A percentile compares a stretch with the other conserved stretches of the same genome.
These are phyloP conservation scores for Wickerhamiella occidentalis DNA, from an alignment of 805 yeast genomes.

Conservation along the genomic window DNA sequence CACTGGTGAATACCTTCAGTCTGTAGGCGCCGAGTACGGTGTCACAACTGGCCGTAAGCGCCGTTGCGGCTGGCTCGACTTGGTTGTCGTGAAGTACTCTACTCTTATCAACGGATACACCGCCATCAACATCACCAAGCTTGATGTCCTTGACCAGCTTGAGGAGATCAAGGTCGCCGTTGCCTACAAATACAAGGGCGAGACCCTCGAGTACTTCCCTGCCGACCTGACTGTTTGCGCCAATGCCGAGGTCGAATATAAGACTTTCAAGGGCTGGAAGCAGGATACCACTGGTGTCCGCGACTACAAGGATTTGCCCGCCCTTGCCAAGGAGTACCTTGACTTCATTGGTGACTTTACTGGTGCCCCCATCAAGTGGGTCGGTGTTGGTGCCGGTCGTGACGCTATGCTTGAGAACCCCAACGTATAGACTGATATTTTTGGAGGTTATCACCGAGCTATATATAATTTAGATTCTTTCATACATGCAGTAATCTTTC, in stretches of 20 bases:
- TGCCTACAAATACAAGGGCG: conserved; percentile 68
- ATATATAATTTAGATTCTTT: conserved; percentile 11
- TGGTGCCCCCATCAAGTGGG: conserved; percentile 84
- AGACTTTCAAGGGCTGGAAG: conserved; percentile 91
- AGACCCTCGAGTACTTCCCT: conserved; percentile 70
- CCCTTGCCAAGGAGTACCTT: conserved; percentile 74
- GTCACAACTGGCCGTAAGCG: conserved; percentile 98
- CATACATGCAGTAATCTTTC: conserved; percentile 24
- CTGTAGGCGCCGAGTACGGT: conserved; percentile 90
- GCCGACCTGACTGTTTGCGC: conserved; percentile 76
- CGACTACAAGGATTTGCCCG: conserved; percentile 69
- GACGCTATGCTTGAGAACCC: conserved; percentile 56
- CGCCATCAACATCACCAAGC: conserved; percentile 80
- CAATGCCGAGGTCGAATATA: conserved; percentile 85
- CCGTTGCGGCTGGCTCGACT: conserved; percentile 98
- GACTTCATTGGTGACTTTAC: conserved; percentile 75
- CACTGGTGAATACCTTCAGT: conserved; percentile 75
- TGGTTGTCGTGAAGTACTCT: conserved; percentile 87
- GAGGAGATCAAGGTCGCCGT: conserved; percentile 81
- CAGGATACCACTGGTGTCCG: conserved; percentile 62
- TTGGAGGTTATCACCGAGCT: no score
- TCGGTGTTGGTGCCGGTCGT: conserved; percentile 97
- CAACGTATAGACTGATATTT: no score
- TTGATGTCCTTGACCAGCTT: conserved; percentile 87
- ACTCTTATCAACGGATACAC: conserved; percentile 92